phyloP scores from a whole-genome alignment of 2,329 filamentous ascomycete species.

The Exophiala mesophila region DNA sequence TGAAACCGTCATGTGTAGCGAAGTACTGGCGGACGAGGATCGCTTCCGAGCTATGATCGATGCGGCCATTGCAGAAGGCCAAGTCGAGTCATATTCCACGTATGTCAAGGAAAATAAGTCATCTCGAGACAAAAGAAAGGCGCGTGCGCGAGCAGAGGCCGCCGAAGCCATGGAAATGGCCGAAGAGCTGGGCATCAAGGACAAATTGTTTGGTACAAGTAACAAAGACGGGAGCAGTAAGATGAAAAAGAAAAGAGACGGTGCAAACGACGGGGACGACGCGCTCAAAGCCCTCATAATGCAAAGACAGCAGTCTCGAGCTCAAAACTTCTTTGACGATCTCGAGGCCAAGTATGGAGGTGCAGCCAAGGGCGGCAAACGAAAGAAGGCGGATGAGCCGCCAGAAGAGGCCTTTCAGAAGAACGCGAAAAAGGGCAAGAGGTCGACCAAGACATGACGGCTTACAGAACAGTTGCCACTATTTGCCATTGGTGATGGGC shows the following conservation, averaged over 20 bases:
- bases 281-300: constrained; percentile 55
- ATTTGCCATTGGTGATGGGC: no score
- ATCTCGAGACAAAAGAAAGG: constrained; percentile 55
- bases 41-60: constrained; percentile 78
- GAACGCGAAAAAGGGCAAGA: constrained; percentile 33
- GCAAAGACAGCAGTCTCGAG: constrained; percentile 45
- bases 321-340: constrained; percentile 61
- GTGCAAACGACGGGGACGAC: constrained; percentile 31
- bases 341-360: constrained; percentile 69
- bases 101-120: constrained; percentile 72
- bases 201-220: constrained; percentile 57
- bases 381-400: constrained; percentile 50
- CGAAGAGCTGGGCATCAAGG: constrained; percentile 68
- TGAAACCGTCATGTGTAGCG: constrained; percentile 78
- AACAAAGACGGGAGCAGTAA: constrained; percentile 29
- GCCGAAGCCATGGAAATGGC: constrained; percentile 70
- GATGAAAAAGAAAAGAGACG: constrained; percentile 46
- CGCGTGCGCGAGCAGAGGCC: constrained; percentile 61
- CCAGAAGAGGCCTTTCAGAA: constrained; percentile 59
- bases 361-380: constrained; percentile 36
- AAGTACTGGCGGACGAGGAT: constrained; percentile 77
- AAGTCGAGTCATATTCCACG: constrained; percentile 60
- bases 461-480: no score
- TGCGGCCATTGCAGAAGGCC: constrained; percentile 65
- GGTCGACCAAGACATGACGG: constrained; percentile 9